Evolutionary conservation across 495 filamentous ascomycete species (phyloP).

Genomic region (Lentithecium fluviatile): DNA sequence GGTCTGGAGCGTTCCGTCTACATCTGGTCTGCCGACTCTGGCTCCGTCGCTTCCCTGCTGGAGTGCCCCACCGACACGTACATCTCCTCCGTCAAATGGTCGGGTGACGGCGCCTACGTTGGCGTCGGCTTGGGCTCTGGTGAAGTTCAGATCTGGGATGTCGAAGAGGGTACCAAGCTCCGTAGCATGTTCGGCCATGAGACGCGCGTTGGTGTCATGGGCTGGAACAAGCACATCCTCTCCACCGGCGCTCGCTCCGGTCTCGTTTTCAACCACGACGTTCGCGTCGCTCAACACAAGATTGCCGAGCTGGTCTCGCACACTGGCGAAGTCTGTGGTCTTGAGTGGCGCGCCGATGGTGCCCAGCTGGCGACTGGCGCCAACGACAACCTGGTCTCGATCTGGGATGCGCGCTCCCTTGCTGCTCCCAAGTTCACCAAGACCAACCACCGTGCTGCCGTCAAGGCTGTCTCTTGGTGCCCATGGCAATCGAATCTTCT

Average conservation of each 20-base stretch:
- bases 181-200: constrained; percentile 98
- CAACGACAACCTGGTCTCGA: constrained; percentile 97
- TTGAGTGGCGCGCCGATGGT: constrained; percentile 96
- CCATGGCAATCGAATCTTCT: constrained; percentile 97
- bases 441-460: constrained; percentile 97
- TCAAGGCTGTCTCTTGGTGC: constrained; percentile 98
- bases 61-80: constrained; percentile 90
- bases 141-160: constrained; percentile 99
- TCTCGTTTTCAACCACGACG: constrained; percentile 98
- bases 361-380: constrained; percentile 95
- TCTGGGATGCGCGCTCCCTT: constrained; percentile 95
- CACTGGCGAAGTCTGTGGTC: constrained; percentile 94
- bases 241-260: constrained; percentile 93
- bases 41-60: constrained; percentile 78
- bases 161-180: constrained; percentile 89
- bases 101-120: constrained; percentile 93
- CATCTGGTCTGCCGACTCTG: constrained; percentile 97
- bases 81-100: constrained; percentile 98
- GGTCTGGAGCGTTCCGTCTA: constrained; percentile 96
- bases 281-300: constrained; percentile 97
- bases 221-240: constrained; percentile 96
- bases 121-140: constrained; percentile 91
- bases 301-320: constrained; percentile 93
- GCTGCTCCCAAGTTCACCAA: constrained; percentile 96
- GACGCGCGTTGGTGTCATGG: constrained; percentile 94